These are phyloP conservation scores for Phaeomoniella chlamydospora DNA, from an alignment of 2,329 filamentous ascomycete genomes.

Conservation along the genomic window DNA sequence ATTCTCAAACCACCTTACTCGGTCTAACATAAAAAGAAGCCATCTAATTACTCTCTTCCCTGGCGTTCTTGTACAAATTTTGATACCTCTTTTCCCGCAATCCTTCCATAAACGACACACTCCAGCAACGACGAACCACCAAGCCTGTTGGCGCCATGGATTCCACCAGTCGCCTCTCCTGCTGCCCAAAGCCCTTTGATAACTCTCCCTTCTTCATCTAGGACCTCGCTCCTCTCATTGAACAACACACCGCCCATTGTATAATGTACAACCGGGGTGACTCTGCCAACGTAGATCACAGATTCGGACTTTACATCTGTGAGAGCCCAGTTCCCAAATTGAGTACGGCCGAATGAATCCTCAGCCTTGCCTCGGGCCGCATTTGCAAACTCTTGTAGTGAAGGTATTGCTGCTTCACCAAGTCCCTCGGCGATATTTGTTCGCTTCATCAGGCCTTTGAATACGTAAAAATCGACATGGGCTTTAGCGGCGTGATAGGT, in stretches of 20 bases:
- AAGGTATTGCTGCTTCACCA: slow-evolving; percentile 19
- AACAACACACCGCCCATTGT: slow-evolving; percentile 53
- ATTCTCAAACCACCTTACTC: no score
- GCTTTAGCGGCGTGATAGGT: slow-evolving; percentile 35
- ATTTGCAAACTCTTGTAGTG: slow-evolving; percentile 35
- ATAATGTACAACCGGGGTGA: slow-evolving; percentile 52
- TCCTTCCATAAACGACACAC: slow-evolving; percentile 49
- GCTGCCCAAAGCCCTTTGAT: slow-evolving; percentile 47
- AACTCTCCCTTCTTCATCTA: slow-evolving; percentile 25
- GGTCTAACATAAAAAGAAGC: no score
- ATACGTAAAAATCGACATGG: slow-evolving; percentile 49
- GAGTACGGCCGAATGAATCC: slow-evolving; percentile 33
- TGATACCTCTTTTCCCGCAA: slow-evolving; percentile 39
- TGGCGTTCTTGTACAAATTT: no score
- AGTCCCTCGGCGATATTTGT: slow-evolving; percentile 36
- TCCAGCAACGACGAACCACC: slow-evolving; percentile 48
- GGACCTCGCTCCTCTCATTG: slow-evolving; percentile 36
- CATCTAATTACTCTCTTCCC: no score
- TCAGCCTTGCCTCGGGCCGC: slow-evolving; percentile 23
- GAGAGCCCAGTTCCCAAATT: slow-evolving; percentile 43
- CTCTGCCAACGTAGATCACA: slow-evolving; percentile 41
- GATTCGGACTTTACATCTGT: slow-evolving; percentile 32
- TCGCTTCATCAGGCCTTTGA: slow-evolving; percentile 46
- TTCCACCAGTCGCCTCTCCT: slow-evolving; percentile 49
- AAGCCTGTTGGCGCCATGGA: slow-evolving; percentile 49